A percentile compares a stretch with the other conserved stretches of the same genome.
Conservation (phyloP, 208 protist species). For the Leptomonas pyrrhocoris region DNA sequence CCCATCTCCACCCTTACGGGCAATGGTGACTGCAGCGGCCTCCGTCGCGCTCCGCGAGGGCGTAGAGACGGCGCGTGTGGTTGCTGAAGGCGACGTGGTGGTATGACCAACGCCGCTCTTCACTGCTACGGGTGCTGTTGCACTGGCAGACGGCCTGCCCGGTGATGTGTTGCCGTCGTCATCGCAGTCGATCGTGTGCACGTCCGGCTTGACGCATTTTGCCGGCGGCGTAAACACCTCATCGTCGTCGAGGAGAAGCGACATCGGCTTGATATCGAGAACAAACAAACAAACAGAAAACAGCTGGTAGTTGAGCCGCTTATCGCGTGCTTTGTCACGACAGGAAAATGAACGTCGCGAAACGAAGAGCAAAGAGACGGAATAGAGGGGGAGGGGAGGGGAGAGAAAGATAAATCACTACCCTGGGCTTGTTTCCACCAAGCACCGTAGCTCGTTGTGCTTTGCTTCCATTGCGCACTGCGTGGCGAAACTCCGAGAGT, state of each 20-base stretch:
- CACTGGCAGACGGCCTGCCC: neutral
- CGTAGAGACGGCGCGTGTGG: neutral
- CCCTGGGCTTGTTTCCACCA: too few species aligned
- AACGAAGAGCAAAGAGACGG: too few species aligned
- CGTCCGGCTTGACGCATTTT: constrained; percentile 4
- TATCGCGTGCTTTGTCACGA: too few species aligned
- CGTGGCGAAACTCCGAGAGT: too few species aligned
- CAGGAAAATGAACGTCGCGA: too few species aligned
- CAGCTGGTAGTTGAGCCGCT: too few species aligned
- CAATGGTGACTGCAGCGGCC: neutral
- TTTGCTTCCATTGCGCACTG: too few species aligned
- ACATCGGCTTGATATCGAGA: constrained; percentile 16
- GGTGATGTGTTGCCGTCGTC: neutral
- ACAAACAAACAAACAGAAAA: neutral
- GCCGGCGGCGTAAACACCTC: constrained; percentile 19
- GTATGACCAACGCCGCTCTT: neutral
- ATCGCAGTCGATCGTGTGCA: constrained; percentile 4
- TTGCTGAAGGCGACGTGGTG: constrained; percentile 3
- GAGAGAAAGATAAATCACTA: too few species aligned
- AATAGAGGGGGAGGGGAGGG: too few species aligned
- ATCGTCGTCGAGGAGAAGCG: constrained; percentile 79
- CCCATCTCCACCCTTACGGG: constrained; percentile 58
- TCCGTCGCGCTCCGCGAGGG: neutral
- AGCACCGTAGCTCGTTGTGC: too few species aligned
- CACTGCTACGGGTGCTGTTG: neutral